Base-by-base conservation (phyloP, 768 basidiomycete genomes). In the Tylopilus balloui region DNA sequence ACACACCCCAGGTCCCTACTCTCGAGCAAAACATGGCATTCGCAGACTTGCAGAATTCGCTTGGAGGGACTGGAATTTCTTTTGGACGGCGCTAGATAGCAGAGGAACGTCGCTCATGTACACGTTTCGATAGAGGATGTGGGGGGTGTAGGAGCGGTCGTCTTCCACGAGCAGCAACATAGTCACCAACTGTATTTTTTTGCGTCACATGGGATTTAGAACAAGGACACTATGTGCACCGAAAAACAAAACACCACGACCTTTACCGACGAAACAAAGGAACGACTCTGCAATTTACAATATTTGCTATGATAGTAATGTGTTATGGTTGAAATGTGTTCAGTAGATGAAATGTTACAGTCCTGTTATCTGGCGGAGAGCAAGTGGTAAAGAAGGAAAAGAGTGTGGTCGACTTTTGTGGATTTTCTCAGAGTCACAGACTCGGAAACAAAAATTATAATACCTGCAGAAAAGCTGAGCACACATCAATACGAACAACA, bases 1-100 rank as follows among this genome's bases (percentile, higher is more conserved):
- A 74, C 45, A 66, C 69, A 45, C 67, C 73, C 25, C 80, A 76
- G 49, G 77, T 78, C 24, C 83, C 88, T 4, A 88, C 88, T 11
- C 71, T 89, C 38, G 88, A 88, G 63, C 88, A 91, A 68, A 88
- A 85, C 57, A 86, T 89, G 84, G 88, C 87, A 6, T 91, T 88
- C 54, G 86, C 84, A 39, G 82, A 78, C 15, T 72, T 83, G 34
- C 78, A 80, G 53, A 78, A 76, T 41, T 78, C 80, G 15, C 61
- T 66, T 43, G 58, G 43, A 52, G 52, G n/a, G 34, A 52, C 71
- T 72, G 42, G 64, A 56, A 41, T 59, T 57, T 38, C 46, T 20
- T 56, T 54, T 36, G 51, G 34, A 54, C 51, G 6, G 44, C 37
- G 21, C 9, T 58, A 51, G 50, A 46, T 24, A 6, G 23, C 37